A percentile compares a stretch with the other conserved stretches of the same genome.
phyloP scores from a whole-genome alignment of 441 rosid species.

The Flueggea neowawraea region DNA sequence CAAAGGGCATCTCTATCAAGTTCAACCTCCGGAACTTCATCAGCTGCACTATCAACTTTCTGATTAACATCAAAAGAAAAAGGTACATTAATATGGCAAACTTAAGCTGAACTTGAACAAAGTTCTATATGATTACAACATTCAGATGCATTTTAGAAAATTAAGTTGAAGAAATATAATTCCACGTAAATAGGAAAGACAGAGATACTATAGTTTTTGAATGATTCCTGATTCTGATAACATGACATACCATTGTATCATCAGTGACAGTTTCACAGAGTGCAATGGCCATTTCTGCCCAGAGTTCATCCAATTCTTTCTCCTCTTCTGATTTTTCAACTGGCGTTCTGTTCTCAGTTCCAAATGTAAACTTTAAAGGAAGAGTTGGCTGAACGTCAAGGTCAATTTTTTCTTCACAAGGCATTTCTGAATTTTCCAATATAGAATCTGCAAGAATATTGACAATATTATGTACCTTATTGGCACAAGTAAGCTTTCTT shows the following conservation, averaged over 20 bases:
- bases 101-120: no score
- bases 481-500: slow-evolving; percentile 3
- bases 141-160: no score
- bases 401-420: slow-evolving; percentile 6
- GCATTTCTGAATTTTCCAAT: slow-evolving; percentile 15
- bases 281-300: slow-evolving; percentile 50
- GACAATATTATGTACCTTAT: slow-evolving; percentile 14
- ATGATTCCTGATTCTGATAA: not conserved
- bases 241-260: slow-evolving; percentile 23
- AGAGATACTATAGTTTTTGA: not conserved
- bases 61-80: slow-evolving; percentile 5
- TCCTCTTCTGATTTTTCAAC: slow-evolving; percentile 44
- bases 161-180: no score
- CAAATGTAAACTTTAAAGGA: slow-evolving; percentile 39
- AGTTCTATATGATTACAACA: no score
- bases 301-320: slow-evolving; percentile 40
- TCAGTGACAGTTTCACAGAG: slow-evolving; percentile 23
- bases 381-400: slow-evolving; percentile 12
- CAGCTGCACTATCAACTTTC: slow-evolving; percentile 19
- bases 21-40: slow-evolving; percentile 6
- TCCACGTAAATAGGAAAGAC: not conserved
- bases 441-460: slow-evolving; percentile 31
- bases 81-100: not conserved
- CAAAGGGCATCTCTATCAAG: slow-evolving; percentile 18
- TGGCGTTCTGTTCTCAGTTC: slow-evolving; percentile 29